Conservation (phyloP, 2,329 filamentous ascomycete genomes). For the Colletotrichum cordylinicola region DNA sequence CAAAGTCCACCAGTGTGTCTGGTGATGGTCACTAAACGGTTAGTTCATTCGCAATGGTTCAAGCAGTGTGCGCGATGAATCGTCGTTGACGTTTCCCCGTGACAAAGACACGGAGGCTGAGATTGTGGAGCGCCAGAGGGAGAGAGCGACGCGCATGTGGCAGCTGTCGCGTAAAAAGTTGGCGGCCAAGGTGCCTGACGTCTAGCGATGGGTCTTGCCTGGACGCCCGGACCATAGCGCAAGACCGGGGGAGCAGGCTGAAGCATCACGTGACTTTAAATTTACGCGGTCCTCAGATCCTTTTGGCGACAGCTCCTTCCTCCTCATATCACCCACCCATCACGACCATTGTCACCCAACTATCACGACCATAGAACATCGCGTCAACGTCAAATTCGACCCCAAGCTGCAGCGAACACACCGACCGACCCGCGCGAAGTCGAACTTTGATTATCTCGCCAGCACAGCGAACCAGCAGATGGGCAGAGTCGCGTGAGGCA, state of each 20-base stretch:
- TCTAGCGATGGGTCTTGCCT: slow-evolving; percentile 1
- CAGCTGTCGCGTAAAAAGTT: slow-evolving; percentile 8
- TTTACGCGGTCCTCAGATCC: slow-evolving; percentile 8
- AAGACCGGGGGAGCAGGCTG: background rate
- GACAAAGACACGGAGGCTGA: background rate
- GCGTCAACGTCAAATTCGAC: background rate
- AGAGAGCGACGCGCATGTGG: slow-evolving; percentile 11
- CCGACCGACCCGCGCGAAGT: background rate
- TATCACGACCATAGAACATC: background rate
- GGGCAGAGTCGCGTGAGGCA: slow-evolving; percentile 48
- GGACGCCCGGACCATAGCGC: background rate
- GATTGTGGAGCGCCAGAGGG: background rate
- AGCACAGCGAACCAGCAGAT: slow-evolving; percentile 38
- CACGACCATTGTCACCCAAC: background rate
- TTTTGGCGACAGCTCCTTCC: slow-evolving; percentile 14
- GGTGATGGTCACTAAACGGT: background rate
- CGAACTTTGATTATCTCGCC: background rate
- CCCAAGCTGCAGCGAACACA: background rate
- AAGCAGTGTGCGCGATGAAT: background rate
- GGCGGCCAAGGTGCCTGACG: background rate
- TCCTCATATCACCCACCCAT: slow-evolving; percentile 9
- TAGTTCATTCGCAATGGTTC: background rate
- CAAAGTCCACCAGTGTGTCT: background rate
- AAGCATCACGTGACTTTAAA: slow-evolving; percentile 48
- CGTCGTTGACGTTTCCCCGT: background rate